These are phyloP conservation scores for Echinosophora koreensis DNA, from an alignment of 306 rosid species.

Conservation along the genomic window DNA sequence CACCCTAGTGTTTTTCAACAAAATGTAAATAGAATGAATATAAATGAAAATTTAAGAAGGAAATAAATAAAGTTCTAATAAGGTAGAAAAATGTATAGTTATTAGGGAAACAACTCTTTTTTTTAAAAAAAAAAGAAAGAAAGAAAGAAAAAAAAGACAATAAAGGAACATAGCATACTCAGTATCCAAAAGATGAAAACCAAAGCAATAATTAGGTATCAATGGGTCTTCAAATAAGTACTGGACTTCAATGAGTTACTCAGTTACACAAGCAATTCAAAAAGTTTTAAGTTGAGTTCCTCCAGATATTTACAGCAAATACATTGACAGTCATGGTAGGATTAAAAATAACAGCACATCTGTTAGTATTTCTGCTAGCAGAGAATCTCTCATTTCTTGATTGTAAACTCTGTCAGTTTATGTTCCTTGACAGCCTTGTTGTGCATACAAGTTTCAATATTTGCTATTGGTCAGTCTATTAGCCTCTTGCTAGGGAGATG, in stretches of 20 bases:
- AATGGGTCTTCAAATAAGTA: conserved; percentile 18
- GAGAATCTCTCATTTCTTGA: conserved; percentile 1
- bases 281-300: conserved; percentile 31
- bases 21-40: conserved; percentile 24
- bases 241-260: conserved; percentile 23
- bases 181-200: conserved; percentile 27
- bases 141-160: neutral
- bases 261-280: conserved; percentile 24
- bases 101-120: neutral
- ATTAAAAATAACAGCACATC: conserved; percentile 23
- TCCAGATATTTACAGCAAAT: conserved; percentile 25
- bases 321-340: conserved; percentile 26
- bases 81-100: conserved; percentile 12
- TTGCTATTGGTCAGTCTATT: conserved; percentile 7
- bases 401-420: neutral
- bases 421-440: conserved; percentile 35
- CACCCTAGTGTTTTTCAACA: conserved; percentile 62
- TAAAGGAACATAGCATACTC: conserved; percentile 19
- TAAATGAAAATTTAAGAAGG: neutral
- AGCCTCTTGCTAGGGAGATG: conserved; percentile 37
- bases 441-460: conserved; percentile 21
- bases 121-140: too few relatives aligned
- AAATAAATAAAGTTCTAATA: conserved; percentile 8
- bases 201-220: conserved; percentile 34
- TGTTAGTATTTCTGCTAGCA: conserved; percentile 10